Evolutionary conservation across 345 rosid genomes (phyloP), one percentile per base, ranked within the genome.

Genomic region (Brassica carinata): DNA sequence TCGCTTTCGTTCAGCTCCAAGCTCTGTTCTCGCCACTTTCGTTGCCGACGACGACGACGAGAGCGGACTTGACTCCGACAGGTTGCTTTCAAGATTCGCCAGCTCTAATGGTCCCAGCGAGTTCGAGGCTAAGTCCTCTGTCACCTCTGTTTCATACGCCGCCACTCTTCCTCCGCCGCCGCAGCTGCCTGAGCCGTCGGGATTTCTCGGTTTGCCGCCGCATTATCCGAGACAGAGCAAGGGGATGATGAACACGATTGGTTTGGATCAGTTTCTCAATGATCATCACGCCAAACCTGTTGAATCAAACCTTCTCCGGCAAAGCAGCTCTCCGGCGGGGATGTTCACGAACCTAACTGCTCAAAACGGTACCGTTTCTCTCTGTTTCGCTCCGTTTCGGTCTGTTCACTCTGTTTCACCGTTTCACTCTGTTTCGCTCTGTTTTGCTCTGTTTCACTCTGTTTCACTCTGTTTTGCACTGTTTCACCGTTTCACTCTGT

Each of bases 1-100:
- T 71, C 88, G 99, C 64, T 95, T 95, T 73, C 89, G 97, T 48
- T 91, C 98, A 7, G 96, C 97, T 11, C 97, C 97, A 5, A 91
- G 88, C 77, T 85, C 91, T 7, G 84, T 90, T 48, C 81, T 90
- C 53, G 70, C 83, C n/a, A 79, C 83, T 78, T 87, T 86, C 61
- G 86, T 78, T 17, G 72, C 33, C 63, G 58, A 77, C 1, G 87
- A 81, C 45, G n/a, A 51, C 58, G 89, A 84, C 3, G 89, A 85
- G 78, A 83, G 34, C 48, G 48, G 84, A 2, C 78, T 77, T 69
- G 89, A 79, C 71, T 83, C 88, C 1, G 84, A 80, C 6, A 86
- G 81, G 79, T 75, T 85, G 76, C 34, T 84, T 36, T 81, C 90
- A 3, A 84, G 89, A 82, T 89, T 87, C 74, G 79, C 79, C 33